phyloP scores from a whole-genome alignment of 2,329 filamentous ascomycete genomes.

The Biscogniauxia marginata region DNA sequence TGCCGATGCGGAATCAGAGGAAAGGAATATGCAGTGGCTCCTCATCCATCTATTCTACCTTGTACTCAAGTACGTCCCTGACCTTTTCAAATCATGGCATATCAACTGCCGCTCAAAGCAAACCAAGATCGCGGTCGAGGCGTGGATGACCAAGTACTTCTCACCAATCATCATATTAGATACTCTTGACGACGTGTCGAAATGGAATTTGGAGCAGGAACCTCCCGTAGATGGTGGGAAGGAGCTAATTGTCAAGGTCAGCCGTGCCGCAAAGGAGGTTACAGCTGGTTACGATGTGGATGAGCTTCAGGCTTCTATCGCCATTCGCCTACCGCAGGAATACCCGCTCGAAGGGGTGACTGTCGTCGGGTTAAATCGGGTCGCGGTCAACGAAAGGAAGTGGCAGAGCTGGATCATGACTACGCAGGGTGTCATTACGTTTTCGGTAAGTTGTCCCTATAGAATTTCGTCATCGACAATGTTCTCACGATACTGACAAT shows the following conservation, averaged over 20 bases:
- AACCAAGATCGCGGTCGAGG: slow-evolving; percentile 74
- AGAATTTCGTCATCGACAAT: not conserved
- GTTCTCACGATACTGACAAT: slow-evolving; percentile 7
- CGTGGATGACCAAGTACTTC: slow-evolving; percentile 84
- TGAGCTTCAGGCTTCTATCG: slow-evolving; percentile 78
- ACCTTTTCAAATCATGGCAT: slow-evolving; percentile 81
- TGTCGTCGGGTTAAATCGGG: slow-evolving; percentile 75
- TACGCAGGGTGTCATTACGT: slow-evolving; percentile 89
- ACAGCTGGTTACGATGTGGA: slow-evolving; percentile 85
- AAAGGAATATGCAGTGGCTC: slow-evolving; percentile 78
- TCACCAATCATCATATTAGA: slow-evolving; percentile 68
- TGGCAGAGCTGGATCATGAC: slow-evolving; percentile 90
- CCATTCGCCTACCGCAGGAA: slow-evolving; percentile 74
- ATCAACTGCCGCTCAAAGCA: slow-evolving; percentile 77
- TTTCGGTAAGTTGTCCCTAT: slow-evolving; percentile 55
- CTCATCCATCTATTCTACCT: slow-evolving; percentile 85
- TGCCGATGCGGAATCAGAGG: slow-evolving; percentile 58
- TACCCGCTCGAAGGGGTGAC: slow-evolving; percentile 81
- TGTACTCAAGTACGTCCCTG: slow-evolving; percentile 72
- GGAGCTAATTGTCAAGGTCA: slow-evolving; percentile 67
- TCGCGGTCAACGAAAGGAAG: slow-evolving; percentile 85
- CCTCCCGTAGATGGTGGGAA: slow-evolving; percentile 50
- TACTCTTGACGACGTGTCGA: slow-evolving; percentile 64
- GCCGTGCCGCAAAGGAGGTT: slow-evolving; percentile 69
- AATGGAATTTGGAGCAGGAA: slow-evolving; percentile 61